A percentile compares a stretch with the other conserved stretches of the same genome.
phyloP scores from a whole-genome alignment of 495 filamentous ascomycete genomes.

The Chaetomium tenue region DNA sequence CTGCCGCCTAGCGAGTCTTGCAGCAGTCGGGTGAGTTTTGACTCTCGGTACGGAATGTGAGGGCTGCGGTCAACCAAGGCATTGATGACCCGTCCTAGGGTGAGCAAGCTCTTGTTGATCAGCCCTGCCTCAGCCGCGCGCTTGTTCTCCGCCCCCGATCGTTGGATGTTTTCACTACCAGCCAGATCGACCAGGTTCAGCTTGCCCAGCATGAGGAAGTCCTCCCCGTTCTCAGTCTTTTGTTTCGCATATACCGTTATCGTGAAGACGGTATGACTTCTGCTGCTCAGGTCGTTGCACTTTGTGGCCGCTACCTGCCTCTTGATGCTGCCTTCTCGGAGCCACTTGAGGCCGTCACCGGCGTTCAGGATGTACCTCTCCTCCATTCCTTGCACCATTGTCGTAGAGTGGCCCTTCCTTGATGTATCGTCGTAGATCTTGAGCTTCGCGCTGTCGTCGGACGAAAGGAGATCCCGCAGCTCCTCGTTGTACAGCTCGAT shows the following conservation, averaged over 20 bases:
- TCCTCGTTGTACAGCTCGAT: constrained; percentile 99
- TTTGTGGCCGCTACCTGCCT: constrained; percentile 97
- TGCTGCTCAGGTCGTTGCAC: constrained; percentile 94
- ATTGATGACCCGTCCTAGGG: constrained; percentile 94
- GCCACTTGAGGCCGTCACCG: constrained; percentile 75
- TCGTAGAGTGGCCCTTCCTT: constrained; percentile 73
- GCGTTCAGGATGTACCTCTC: constrained; percentile 88
- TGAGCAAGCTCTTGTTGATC: constrained; percentile 97
- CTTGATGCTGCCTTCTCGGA: constrained; percentile 87
- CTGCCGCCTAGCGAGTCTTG: constrained; percentile 95
- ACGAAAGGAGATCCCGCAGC: constrained; percentile 78
- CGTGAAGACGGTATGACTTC: constrained; percentile 95
- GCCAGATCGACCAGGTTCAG: constrained; percentile 95
- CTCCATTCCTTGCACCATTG: constrained; percentile 95
- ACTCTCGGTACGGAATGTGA: constrained; percentile 96
- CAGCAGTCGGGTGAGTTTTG: constrained; percentile 88
- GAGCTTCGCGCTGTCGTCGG: constrained; percentile 76
- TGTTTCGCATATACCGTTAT: constrained; percentile 86
- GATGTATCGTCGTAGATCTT: constrained; percentile 94
- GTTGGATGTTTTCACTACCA: constrained; percentile 94
- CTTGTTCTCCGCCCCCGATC: constrained; percentile 96
- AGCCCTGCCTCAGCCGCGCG: constrained; percentile 90
- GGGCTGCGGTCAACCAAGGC: constrained; percentile 86
- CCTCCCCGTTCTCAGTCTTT: constrained; percentile 72
- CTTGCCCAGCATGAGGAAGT: constrained; percentile 90